phyloP scores from a whole-genome alignment of 306 rosid genomes.

The Castanea crenata region DNA sequence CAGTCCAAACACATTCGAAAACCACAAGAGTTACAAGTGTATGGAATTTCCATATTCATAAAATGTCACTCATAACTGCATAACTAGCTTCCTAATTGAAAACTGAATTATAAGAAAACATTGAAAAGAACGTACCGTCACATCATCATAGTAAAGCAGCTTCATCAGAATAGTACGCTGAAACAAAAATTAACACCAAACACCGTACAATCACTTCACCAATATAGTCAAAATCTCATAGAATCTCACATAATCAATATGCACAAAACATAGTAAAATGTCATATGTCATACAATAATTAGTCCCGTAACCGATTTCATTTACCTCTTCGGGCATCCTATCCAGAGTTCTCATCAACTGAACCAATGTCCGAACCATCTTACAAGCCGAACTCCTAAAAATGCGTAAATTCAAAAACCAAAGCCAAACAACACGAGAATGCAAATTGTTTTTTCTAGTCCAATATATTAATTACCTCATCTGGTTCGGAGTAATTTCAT shows the following conservation, averaged over 20 bases:
- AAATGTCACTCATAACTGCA: background rate
- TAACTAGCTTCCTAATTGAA: background rate
- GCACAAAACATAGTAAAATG: background rate
- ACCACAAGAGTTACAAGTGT: background rate
- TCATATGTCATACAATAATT: slow-evolving; percentile 6
- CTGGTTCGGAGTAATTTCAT: slow-evolving; percentile 90
- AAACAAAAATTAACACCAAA: slow-evolving; percentile 24
- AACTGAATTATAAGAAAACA: slow-evolving; percentile 4
- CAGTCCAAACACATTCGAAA: background rate
- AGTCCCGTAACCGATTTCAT: slow-evolving; percentile 1
- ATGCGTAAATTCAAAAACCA: background rate
- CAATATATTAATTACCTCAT: slow-evolving; percentile 53
- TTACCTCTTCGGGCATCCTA: slow-evolving; percentile 95
- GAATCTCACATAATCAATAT: background rate
- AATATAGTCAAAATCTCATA: background rate
- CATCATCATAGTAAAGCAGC: slow-evolving; percentile 81
- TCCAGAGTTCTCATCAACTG: slow-evolving; percentile 98
- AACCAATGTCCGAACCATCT: slow-evolving; percentile 94
- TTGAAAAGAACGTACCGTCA: slow-evolving; percentile 58
- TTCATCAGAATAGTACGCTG: slow-evolving; percentile 97
- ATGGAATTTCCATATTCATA: background rate
- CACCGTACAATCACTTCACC: background rate
- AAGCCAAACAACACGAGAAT: background rate
- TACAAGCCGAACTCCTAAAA: slow-evolving; percentile 93
- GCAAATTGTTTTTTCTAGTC: background rate